Conservation (phyloP, 2,329 filamentous ascomycete species). For the Colletotrichum sublineola region DNA sequence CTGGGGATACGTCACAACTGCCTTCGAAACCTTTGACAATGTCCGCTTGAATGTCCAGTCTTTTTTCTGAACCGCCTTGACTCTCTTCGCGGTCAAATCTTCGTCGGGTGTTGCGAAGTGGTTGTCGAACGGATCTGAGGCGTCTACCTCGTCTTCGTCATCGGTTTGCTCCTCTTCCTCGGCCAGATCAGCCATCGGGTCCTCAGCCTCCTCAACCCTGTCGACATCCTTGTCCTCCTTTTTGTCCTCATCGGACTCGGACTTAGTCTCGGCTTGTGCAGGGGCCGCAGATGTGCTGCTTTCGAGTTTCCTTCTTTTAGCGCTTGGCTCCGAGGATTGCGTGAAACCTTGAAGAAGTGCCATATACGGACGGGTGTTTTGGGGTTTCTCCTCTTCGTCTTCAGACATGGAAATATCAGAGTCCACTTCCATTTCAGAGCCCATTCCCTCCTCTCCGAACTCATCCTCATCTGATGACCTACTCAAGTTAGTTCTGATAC, state of each 20-base stretch:
- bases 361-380: conserved; percentile 65
- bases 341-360: conserved; percentile 70
- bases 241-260: conserved; percentile 44
- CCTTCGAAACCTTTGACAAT: conserved; percentile 61
- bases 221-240: conserved; percentile 49
- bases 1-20: conserved; percentile 62
- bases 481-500: conserved; percentile 1
- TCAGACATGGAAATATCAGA: conserved; percentile 57
- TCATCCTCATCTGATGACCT: conserved; percentile 45
- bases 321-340: conserved; percentile 58
- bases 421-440: conserved; percentile 54
- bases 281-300: conserved; percentile 47
- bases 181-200: conserved; percentile 43
- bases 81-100: conserved; percentile 65
- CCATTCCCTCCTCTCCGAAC: conserved; percentile 47
- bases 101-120: conserved; percentile 82
- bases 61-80: conserved; percentile 63
- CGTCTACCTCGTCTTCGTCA: conserved; percentile 56
- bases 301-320: conserved; percentile 71
- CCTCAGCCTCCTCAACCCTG: conserved; percentile 41
- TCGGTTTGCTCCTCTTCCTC: conserved; percentile 44
- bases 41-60: conserved; percentile 66
- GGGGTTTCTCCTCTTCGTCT: conserved; percentile 55
- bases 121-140: conserved; percentile 80
- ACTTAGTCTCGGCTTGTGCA: conserved; percentile 43